Percentiles rank a stretch among this genome's conserved stretches.
These are phyloP conservation scores for Olyra latifolia DNA, from an alignment of 176 grass and related monocot genomes.

Conservation along the genomic window DNA sequence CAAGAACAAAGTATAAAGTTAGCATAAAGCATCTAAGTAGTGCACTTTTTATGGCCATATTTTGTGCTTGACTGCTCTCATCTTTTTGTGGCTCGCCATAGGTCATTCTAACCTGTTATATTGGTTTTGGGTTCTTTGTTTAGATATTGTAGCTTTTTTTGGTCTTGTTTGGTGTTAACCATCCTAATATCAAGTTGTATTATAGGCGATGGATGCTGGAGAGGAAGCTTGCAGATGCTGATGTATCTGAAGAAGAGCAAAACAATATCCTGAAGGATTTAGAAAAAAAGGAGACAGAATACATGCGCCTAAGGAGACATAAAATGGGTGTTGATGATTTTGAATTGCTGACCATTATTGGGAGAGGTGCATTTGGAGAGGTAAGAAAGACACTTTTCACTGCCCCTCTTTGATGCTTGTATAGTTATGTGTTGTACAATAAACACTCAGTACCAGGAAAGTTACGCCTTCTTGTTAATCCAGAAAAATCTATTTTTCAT, in stretches of 20 bases:
- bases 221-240: slow-evolving; percentile 75
- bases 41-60: slow-evolving; percentile 15
- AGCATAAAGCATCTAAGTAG: neutral
- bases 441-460: slow-evolving; percentile 3
- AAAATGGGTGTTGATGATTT: slow-evolving; percentile 90
- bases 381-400: slow-evolving; percentile 23
- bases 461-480: slow-evolving; percentile 1
- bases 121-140: slow-evolving; percentile 7
- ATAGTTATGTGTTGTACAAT: slow-evolving; percentile 14
- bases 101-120: neutral
- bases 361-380: slow-evolving; percentile 83
- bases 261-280: slow-evolving; percentile 62
- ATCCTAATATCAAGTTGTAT: slow-evolving; percentile 28
- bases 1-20: neutral
- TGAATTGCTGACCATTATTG: slow-evolving; percentile 78
- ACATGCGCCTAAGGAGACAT: slow-evolving; percentile 66
- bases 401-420: neutral
- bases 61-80: neutral
- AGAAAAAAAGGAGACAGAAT: slow-evolving; percentile 72
- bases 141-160: neutral
- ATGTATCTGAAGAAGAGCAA: slow-evolving; percentile 73
- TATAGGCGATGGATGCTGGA: slow-evolving; percentile 63
- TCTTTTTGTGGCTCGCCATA: neutral
- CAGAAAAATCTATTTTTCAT: neutral
- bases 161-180: slow-evolving; percentile 17